Base-by-base conservation (phyloP, 306 rosid genomes). In the Coriaria nepalensis region DNA sequence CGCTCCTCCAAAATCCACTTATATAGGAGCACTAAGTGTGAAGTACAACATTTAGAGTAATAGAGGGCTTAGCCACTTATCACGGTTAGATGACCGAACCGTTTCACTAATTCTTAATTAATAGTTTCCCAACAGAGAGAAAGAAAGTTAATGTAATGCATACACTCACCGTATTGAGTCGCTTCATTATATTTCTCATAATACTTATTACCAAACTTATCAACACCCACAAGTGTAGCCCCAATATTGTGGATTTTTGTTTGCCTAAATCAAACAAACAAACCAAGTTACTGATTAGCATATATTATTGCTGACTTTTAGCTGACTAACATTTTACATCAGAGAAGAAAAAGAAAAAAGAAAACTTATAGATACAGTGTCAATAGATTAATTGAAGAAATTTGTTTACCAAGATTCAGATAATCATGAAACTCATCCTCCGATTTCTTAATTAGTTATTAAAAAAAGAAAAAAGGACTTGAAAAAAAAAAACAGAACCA, bases 171-270 rank as follows among this genome's bases (percentile, higher is more conserved):
- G 68, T 42, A 75, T 56, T 79, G 94, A 38, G 37, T 45, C 59
- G 72, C 60, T 55, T 69, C 73, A 40, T 79, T 80, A 14, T 78
- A 78, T 34, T 47, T 82, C 93, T 90, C 85, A 43, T 75, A 90
- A 55, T 90, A 90, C 74, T 85, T 85, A 67, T 85, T 90, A 38
- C 98, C 98, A 68, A 75, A 59, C 56, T 85, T 77, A 73, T 90
- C 98, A 66, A 85, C 83, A 62, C 98, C 96, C 56, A 90, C 94
- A 47, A 90, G 76, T 36, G 40, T 85, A 35, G 93, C 96, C 57
- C 95, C 93, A 37, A 92, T 82, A 60, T 79, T 85, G 63, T 92
- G 98, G 78, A 92, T 92, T 80, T 92, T 92, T 48, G 98, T 92
- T 75, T 85, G 96, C 77, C 98, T 92, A 39, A 42, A 70, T 43